Evolutionary conservation across 345 rosid genomes (phyloP), one percentile per base, ranked within the genome.

Genomic region (Bruguiera sexangula): DNA sequence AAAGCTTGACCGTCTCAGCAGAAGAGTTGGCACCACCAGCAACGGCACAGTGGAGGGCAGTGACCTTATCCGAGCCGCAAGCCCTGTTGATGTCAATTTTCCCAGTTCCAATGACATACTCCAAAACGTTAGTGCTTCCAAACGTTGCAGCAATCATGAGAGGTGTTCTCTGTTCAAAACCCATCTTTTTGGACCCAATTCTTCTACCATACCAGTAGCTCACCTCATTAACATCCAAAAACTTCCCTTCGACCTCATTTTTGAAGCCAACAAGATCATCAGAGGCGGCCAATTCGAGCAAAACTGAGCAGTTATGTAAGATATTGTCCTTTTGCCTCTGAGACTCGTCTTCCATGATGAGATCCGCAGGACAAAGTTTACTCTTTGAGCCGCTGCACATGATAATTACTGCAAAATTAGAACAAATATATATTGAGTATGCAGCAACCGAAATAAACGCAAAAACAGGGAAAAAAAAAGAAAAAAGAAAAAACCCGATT

Each of bases 11-110:
- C 43, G 78, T 77, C 80, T 87, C 89, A 21, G 81, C 81, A 0
- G 82, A 78, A 1, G 91, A 79, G 71, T 56, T 65, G 0, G 95
- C 66, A 51, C 95, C 87, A 29, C 96, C 93, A 19, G 95, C 95
- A 69, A 85, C 91, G 13, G 96, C 98, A 68, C 92, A 91, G 80
- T 94, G 98, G 67, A 94, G 95, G 20, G 98, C 97, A 48, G 98
- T 89, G 64, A 85, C 88, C 78, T 80, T 84, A 84, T 91, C 97
- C 8, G 70, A 73, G 39, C 97, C 88, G 34, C 88, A 91, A 75
- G 84, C 83, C 72, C 86, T 82, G 52, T 89, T 86, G 64, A 89
- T 88, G 66, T 89, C 84, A 48, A 78, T 72, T 56, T 75, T 85
- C 7, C 82, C 85, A 0, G 84, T 80, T 60, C 73, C 80, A 4